Conservation (phyloP, 2,329 filamentous ascomycete species). For the Alternaria sp. region DNA sequence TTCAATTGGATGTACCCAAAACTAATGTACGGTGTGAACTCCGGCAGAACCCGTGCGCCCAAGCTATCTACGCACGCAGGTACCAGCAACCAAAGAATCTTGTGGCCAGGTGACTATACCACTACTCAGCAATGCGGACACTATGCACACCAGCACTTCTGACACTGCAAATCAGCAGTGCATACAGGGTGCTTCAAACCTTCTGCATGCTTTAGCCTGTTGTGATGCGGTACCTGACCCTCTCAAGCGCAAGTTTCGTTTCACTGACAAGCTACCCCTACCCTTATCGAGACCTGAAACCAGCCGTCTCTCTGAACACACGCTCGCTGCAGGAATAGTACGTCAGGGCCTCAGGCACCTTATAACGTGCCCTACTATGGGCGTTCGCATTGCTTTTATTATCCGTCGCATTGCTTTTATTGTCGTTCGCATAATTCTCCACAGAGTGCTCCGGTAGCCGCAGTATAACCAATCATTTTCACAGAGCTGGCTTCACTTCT, state of each 20-base stretch:
- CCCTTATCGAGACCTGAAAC: no score
- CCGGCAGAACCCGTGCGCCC: not conserved
- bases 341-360: not conserved
- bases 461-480: not conserved
- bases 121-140: not conserved
- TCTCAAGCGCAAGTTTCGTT: no score
- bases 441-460: conserved; percentile 12
- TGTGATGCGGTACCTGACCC: conserved; percentile 19
- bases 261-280: no score
- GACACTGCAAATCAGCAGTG: conserved; percentile 10
- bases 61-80: not conserved
- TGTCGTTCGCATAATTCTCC: not conserved
- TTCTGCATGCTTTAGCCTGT: conserved; percentile 18
- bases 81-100: not conserved
- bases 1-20: not conserved
- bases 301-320: no score
- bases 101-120: not conserved
- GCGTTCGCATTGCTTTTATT: conserved; percentile 8
- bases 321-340: conserved; percentile 5
- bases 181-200: conserved; percentile 12
- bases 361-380: conserved; percentile 27
- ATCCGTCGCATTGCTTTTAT: conserved; percentile 16
- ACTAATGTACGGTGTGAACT: not conserved
- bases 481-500: conserved; percentile 13
- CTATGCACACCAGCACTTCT: not conserved